Conservation (phyloP, 352 stramenopile genomes). For the Pythium monospermum region DNA sequence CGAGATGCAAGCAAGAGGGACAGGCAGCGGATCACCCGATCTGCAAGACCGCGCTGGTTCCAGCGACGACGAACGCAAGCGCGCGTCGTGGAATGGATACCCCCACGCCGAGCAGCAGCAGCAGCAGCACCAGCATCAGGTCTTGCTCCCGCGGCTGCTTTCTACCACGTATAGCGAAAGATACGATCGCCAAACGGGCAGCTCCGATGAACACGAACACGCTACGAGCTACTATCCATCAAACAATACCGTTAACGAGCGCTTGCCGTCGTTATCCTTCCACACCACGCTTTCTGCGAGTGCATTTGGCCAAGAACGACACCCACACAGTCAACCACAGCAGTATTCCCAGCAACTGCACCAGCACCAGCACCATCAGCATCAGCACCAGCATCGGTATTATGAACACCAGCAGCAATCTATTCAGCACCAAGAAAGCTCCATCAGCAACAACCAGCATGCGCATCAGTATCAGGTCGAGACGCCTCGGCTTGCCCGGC, state of each 20-base stretch:
- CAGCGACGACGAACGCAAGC: not conserved
- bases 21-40: no score
- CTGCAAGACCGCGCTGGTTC: no score
- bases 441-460: not conserved
- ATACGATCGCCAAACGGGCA: constrained; percentile 10
- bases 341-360: constrained; percentile 12
- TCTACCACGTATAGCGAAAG: not conserved
- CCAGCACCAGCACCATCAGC: not conserved
- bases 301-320: not conserved
- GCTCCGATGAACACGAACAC: constrained; percentile 7
- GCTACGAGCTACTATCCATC: no score
- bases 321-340: no score
- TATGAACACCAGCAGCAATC: not conserved
- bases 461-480: not conserved
- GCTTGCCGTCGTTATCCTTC: constrained; percentile 1
- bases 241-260: constrained; percentile 1
- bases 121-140: not conserved
- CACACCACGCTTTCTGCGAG: constrained; percentile 5
- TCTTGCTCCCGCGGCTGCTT: not conserved
- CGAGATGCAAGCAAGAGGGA: no score
- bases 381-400: not conserved
- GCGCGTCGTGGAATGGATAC: constrained; percentile 8
- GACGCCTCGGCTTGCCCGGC: not conserved
- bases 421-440: not conserved
- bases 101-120: not conserved